Percentiles rank a stretch among this genome's conserved stretches.
These are phyloP conservation scores for Fragilaria crotonensis DNA, from an alignment of 108 stramenopile genomes.

Conservation along the genomic window DNA sequence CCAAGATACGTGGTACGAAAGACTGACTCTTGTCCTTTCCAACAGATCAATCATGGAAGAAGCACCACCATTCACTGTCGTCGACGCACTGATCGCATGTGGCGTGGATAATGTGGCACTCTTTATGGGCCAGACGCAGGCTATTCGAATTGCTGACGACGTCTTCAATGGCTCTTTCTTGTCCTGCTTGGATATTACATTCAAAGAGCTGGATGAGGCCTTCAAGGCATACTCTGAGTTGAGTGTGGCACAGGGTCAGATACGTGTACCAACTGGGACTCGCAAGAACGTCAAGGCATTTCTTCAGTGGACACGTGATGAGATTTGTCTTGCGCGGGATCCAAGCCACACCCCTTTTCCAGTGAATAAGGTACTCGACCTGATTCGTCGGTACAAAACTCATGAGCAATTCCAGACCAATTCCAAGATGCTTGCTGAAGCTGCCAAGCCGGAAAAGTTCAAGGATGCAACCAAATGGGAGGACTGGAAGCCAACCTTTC, in stretches of 20 bases:
- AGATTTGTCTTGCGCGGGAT: neutral
- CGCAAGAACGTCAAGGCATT: constrained; percentile 2
- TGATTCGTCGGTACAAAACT: constrained; percentile 1
- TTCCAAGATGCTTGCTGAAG: too few relatives aligned
- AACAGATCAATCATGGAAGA: too few relatives aligned
- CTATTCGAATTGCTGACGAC: constrained; percentile 1
- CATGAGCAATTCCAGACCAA: neutral
- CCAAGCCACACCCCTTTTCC: neutral
- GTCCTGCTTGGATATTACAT: too few relatives aligned
- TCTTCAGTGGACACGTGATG: constrained; percentile 6
- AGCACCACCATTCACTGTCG: too few relatives aligned
- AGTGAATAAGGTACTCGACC: neutral
- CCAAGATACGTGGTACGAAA: too few relatives aligned
- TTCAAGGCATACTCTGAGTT: constrained; percentile 1
- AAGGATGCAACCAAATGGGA: too few relatives aligned
- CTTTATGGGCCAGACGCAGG: constrained; percentile 1
- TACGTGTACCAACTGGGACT: constrained; percentile 4
- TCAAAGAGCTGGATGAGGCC: neutral
- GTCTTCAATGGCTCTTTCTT: constrained; percentile 1
- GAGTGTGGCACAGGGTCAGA: constrained; percentile 4
- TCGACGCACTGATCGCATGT: neutral
- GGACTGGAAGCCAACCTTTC: constrained; percentile 6
- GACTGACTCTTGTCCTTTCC: too few relatives aligned
- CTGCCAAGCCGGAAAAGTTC: too few relatives aligned
- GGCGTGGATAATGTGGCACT: too few relatives aligned